Evolutionary conservation across 768 basidiomycete genomes (phyloP).

Genomic region (Tremella mesenterica): DNA sequence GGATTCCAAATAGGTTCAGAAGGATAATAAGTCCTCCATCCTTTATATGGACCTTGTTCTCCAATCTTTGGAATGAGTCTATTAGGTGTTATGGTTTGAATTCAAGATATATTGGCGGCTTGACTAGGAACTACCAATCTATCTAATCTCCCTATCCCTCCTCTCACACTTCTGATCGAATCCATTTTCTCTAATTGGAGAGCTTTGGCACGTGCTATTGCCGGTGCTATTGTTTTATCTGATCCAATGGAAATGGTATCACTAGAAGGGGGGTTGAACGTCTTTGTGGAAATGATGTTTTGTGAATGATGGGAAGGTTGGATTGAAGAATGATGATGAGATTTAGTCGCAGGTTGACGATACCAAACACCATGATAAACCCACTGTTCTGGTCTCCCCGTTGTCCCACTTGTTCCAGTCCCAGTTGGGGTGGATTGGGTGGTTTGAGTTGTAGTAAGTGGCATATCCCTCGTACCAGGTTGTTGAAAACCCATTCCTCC

Average conservation of each 20-base stretch:
- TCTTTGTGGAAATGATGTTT: too few relatives aligned
- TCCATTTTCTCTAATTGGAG: background rate
- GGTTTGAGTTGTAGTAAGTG: conserved; percentile 6
- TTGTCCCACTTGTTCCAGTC: conserved; percentile 1
- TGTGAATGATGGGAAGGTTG: too few relatives aligned
- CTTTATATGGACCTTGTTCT: conserved; percentile 8
- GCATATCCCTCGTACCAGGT: conserved; percentile 20
- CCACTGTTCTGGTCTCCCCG: conserved; percentile 36
- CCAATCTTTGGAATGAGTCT: conserved; percentile 1
- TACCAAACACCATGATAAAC: too few relatives aligned
- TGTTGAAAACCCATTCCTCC: too few relatives aligned
- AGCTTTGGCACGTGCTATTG: too few relatives aligned
- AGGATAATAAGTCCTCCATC: conserved; percentile 6
- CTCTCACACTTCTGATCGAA: background rate
- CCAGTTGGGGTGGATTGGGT: conserved; percentile 1
- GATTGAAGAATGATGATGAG: too few relatives aligned
- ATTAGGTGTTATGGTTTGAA: conserved; percentile 15
- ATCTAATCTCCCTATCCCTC: conserved; percentile 13
- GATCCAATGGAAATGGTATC: too few relatives aligned
- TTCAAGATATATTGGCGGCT: too few relatives aligned
- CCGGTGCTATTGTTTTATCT: too few relatives aligned
- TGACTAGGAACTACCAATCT: too few relatives aligned
- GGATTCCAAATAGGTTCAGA: background rate
- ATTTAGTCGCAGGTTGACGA: too few relatives aligned
- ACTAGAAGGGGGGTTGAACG: too few relatives aligned